phyloP scores from a whole-genome alignment of 768 basidiomycete species.

The Naganishia randhawae region DNA sequence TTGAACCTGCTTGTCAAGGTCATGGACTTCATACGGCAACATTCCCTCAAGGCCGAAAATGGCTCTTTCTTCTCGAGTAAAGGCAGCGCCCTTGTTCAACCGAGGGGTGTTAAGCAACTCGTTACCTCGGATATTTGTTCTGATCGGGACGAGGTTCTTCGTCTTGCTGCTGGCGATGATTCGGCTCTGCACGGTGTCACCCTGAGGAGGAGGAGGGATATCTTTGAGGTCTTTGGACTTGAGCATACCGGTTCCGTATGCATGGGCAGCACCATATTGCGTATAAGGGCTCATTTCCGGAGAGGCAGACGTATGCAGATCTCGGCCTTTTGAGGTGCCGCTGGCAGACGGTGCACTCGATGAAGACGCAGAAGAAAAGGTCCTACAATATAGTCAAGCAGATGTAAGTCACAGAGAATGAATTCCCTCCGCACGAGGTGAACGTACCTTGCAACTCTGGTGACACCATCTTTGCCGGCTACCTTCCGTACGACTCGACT shows the following conservation, averaged over 20 bases:
- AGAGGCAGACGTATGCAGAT: constrained; percentile 3
- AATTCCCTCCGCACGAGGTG: no score
- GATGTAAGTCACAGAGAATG: no score
- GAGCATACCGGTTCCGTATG: constrained; percentile 18
- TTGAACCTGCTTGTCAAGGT: constrained; percentile 47
- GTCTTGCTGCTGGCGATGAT: constrained; percentile 30
- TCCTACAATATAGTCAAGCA: background rate
- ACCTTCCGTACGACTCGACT: constrained; percentile 8
- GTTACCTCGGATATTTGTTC: constrained; percentile 57
- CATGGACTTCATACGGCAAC: constrained; percentile 52
- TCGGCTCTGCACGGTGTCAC: constrained; percentile 22
- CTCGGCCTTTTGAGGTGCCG: constrained; percentile 7
- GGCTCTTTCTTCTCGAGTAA: constrained; percentile 65
- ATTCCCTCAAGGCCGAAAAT: constrained; percentile 60
- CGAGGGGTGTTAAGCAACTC: constrained; percentile 62
- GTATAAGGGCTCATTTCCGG: constrained; percentile 19
- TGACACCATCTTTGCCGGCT: background rate
- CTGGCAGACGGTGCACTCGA: constrained; percentile 3
- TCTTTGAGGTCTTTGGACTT: constrained; percentile 17
- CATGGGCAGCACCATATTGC: constrained; percentile 16
- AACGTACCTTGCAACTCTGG: constrained; percentile 7
- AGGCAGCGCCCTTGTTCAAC: constrained; percentile 63
- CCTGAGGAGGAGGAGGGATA: constrained; percentile 17
- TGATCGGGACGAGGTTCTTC: constrained; percentile 31
- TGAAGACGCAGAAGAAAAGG: background rate